phyloP scores from a whole-genome alignment of 2,329 filamentous ascomycete genomes.

The Fusarium sarcochroum region DNA sequence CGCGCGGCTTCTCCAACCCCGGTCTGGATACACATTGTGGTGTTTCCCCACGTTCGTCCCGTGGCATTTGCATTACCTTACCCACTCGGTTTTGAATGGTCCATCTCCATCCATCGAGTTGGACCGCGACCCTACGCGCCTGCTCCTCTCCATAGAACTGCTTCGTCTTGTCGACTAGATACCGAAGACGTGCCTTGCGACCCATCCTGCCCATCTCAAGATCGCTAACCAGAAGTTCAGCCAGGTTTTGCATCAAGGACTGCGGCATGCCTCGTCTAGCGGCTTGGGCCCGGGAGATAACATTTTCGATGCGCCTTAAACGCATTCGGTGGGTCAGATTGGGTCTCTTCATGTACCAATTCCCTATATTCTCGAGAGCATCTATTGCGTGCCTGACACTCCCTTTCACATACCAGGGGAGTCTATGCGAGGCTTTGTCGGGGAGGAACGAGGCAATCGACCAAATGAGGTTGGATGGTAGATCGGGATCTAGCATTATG shows the following conservation, averaged over 20 bases:
- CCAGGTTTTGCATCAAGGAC: conserved; percentile 47
- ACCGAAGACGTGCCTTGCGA: conserved; percentile 50
- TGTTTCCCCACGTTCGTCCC: neutral
- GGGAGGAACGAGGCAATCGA: conserved; percentile 45
- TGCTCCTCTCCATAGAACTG: conserved; percentile 48
- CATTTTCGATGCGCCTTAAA: conserved; percentile 51
- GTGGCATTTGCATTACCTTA: conserved; percentile 9
- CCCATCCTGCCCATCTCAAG: conserved; percentile 53
- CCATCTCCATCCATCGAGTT: conserved; percentile 44
- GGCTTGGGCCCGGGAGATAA: conserved; percentile 45
- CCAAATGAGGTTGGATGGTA: conserved; percentile 48
- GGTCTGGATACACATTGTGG: no score
- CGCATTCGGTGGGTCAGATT: conserved; percentile 50
- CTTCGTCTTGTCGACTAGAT: conserved; percentile 47
- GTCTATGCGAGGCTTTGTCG: neutral
- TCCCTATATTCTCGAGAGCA: conserved; percentile 51
- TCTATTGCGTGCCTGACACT: conserved; percentile 31
- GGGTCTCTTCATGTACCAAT: conserved; percentile 49
- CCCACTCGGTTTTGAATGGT: conserved; percentile 24
- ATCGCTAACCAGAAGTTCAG: conserved; percentile 51
- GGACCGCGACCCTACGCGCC: conserved; percentile 22
- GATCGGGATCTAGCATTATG: conserved; percentile 52
- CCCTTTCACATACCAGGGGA: conserved; percentile 3
- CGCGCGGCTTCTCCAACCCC: no score
- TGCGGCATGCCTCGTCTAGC: conserved; percentile 45